These are phyloP conservation scores for Hemerocallis citrina DNA, from an alignment of 106 monocot genomes.

Conservation along the genomic window DNA sequence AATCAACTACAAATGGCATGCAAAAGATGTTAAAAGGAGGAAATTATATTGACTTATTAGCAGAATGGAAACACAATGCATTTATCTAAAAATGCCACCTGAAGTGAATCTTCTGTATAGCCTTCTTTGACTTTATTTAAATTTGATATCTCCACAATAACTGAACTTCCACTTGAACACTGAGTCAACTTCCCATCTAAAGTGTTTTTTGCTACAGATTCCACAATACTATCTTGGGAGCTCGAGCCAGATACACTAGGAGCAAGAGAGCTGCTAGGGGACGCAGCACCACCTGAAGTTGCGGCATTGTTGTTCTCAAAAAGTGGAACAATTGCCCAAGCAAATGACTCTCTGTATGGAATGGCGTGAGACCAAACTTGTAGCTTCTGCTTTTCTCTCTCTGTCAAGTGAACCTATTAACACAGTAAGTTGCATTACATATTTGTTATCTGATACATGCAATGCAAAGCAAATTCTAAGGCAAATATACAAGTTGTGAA, in stretches of 20 bases:
- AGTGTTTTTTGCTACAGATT: slow-evolving; percentile 44
- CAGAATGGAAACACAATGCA: too few relatives aligned
- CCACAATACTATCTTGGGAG: slow-evolving; percentile 59
- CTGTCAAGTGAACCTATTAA: slow-evolving; percentile 71
- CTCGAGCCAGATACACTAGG: slow-evolving; percentile 56
- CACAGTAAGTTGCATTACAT: not conserved
- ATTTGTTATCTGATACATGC: too few relatives aligned
- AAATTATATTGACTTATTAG: too few relatives aligned
- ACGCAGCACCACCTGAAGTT: slow-evolving; percentile 42
- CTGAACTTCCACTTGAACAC: slow-evolving; percentile 62
- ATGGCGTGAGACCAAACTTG: slow-evolving; percentile 96
- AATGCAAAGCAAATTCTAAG: too few relatives aligned
- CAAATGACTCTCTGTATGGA: slow-evolving; percentile 92
- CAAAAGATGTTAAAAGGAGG: too few relatives aligned
- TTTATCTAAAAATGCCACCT: slow-evolving; percentile 40
- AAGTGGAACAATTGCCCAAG: slow-evolving; percentile 84
- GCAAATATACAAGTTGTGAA: too few relatives aligned
- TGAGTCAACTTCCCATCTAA: slow-evolving; percentile 64
- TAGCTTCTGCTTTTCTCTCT: slow-evolving; percentile 89
- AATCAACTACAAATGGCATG: too few relatives aligned
- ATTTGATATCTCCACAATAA: slow-evolving; percentile 92
- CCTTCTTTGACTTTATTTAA: slow-evolving; percentile 95
- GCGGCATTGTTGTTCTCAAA: slow-evolving; percentile 62
- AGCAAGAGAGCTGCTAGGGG: slow-evolving; percentile 81
- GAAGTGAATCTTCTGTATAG: slow-evolving; percentile 91